Evolutionary conservation across 2,329 filamentous ascomycete genomes (phyloP), one percentile per base, ranked within the genome.

Genomic region (Fusarium mexicanum): DNA sequence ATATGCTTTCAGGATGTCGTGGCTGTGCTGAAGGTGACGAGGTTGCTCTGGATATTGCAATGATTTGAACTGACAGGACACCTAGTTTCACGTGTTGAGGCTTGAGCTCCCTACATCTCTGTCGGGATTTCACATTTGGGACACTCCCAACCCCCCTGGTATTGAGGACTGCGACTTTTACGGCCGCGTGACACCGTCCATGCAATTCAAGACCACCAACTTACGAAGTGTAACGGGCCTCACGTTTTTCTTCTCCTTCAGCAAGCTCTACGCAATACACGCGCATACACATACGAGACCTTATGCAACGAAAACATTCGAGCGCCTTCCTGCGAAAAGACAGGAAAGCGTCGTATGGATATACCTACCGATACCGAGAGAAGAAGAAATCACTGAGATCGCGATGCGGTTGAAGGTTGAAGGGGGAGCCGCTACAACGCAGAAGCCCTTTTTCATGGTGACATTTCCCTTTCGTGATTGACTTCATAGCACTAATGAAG

Each of bases 181-280:
- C 8, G 67, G 67, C 6, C 67, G 67, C 2, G 60, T 70, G 22
- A 54, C 60, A 66, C 37, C 37, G 22, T 54, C 53, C 7, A 60
- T 60, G 37, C 66, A 70, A 18, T 64, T 70, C 20, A 70, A 31
- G 18, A 70, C 37, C 31, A 40, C 69, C 37, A 20, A 70, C 40
- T 7, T 70, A n/a, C 24, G 59, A 38, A 13, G 46, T 53, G 67
- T 33, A 38, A 66, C 41, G 7, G 67, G 67, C 35, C 60, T 70
- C n/a, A 70, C 66, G 8, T 70, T 70, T 14, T 66, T 70, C 40
- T 70, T 65, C 61, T 53, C 60, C 3, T 53, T 65, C 10, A 70
- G 67, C 14, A 66, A 69, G 44, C 67, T 70, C 6, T 70, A 70
- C 16, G 66, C 60, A 8, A 33, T 70, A n/a, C 67, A 70, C 26